These are phyloP conservation scores for Haberlea rhodopensis DNA, from an alignment of 257 asterid genomes.

Conservation along the genomic window DNA sequence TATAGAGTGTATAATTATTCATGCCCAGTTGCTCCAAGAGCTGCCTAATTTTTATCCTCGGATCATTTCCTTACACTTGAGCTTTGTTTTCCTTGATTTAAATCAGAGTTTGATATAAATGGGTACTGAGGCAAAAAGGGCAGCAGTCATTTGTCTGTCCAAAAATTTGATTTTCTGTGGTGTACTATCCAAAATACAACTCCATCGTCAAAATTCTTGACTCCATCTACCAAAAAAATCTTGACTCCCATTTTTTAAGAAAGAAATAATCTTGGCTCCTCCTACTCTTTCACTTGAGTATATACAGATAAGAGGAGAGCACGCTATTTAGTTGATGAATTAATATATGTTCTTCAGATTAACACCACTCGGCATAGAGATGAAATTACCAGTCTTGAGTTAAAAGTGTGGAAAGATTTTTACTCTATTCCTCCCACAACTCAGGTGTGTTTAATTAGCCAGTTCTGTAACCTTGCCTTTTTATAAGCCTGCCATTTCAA, in stretches of 20 bases:
- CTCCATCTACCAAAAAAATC: neutral
- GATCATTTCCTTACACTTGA: too few relatives aligned
- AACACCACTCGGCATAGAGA: neutral
- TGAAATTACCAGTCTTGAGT: neutral
- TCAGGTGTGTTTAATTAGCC: neutral
- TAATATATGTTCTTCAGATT: neutral
- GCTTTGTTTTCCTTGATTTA: too few relatives aligned
- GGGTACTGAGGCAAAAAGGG: neutral
- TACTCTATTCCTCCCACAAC: neutral
- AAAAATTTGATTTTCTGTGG: neutral
- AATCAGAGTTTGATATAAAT: too few relatives aligned
- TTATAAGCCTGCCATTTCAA: neutral
- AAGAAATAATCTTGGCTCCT: too few relatives aligned
- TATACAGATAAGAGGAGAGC: too few relatives aligned
- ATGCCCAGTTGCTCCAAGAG: too few relatives aligned
- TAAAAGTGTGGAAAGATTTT: neutral
- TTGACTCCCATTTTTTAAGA: neutral
- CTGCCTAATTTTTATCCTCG: too few relatives aligned
- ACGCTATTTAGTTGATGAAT: neutral
- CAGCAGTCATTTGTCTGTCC: too few relatives aligned
- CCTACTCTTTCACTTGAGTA: neutral
- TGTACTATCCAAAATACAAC: neutral
- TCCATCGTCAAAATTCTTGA: neutral
- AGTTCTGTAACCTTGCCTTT: neutral
- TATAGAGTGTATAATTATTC: neutral